Percentiles rank a stretch among this genome's conserved stretches.
Evolutionary conservation across 495 filamentous ascomycete species (phyloP).

Genomic region (Tuber microsphaerosporum): DNA sequence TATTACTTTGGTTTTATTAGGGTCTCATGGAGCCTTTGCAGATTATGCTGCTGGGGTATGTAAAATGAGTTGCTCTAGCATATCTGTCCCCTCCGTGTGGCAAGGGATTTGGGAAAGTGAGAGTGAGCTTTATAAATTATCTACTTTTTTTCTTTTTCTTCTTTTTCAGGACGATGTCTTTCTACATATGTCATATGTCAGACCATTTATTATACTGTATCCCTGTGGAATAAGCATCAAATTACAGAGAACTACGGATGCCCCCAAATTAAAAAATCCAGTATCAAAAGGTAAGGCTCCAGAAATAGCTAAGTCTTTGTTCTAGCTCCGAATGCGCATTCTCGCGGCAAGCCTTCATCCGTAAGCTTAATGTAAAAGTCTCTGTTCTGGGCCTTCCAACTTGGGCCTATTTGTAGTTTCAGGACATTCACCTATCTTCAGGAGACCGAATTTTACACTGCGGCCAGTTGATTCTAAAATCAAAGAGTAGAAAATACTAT

Average conservation of each 20-base stretch:
- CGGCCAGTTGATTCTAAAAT: neutral
- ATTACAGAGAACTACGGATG: neutral
- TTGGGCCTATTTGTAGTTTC: neutral
- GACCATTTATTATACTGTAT: neutral
- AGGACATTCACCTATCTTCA: neutral
- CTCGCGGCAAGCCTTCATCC: neutral
- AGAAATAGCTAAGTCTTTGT: neutral
- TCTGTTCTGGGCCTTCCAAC: neutral
- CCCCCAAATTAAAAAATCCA: neutral
- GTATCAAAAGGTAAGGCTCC: neutral
- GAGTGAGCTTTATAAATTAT: neutral
- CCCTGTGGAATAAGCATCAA: neutral
- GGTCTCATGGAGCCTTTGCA: neutral
- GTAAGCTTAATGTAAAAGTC: neutral
- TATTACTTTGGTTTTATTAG: neutral
- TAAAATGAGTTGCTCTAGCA: neutral
- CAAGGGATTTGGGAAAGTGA: neutral
- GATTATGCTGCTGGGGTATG: neutral
- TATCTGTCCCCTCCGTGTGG: neutral
- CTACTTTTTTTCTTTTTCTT: neutral
- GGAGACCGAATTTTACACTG: neutral
- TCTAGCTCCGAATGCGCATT: neutral
- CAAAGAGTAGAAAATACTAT: neutral
- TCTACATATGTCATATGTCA: neutral
- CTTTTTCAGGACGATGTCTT: neutral